phyloP scores from a whole-genome alignment of 2,329 filamentous ascomycete species.

The Balansia obtecta region DNA sequence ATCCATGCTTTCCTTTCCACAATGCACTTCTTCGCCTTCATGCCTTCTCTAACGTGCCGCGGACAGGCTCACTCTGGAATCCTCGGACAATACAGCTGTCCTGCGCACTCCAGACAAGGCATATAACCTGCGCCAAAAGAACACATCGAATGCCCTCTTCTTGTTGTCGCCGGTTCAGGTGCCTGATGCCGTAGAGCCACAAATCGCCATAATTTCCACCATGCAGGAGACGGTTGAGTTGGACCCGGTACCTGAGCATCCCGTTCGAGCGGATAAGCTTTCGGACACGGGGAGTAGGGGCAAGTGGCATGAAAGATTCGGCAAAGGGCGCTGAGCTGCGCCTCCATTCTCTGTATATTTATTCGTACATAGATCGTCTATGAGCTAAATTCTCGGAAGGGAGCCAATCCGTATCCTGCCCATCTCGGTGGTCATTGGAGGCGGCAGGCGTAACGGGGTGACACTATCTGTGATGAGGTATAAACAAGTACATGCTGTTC shows the following conservation, averaged over 20 bases:
- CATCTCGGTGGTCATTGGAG: too few relatives aligned
- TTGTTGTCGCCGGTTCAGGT: constrained; percentile 28
- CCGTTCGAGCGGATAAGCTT: constrained; percentile 16
- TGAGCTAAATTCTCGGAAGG: neutral
- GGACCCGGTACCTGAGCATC: constrained; percentile 27
- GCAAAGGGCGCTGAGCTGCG: constrained; percentile 23
- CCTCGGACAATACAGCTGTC: constrained; percentile 36
- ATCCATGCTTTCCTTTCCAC: neutral
- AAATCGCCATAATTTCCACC: constrained; percentile 38
- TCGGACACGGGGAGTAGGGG: constrained; percentile 26
- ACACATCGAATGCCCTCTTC: constrained; percentile 54
- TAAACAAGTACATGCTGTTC: neutral
- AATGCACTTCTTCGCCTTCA: neutral
- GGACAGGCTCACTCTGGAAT: constrained; percentile 33
- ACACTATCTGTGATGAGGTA: neutral
- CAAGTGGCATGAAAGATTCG: constrained; percentile 51
- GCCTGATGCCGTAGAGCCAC: constrained; percentile 15
- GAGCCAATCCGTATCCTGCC: too few relatives aligned
- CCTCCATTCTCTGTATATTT: neutral
- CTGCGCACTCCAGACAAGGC: constrained; percentile 38
- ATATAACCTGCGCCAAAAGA: constrained; percentile 52
- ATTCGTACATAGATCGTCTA: neutral
- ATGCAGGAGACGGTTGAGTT: constrained; percentile 53
- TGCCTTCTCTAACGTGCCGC: neutral
- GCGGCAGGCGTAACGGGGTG: too few relatives aligned